These are phyloP conservation scores for Gracilaria domingensis DNA, from an alignment of 23 red algal species.

Conservation along the genomic window DNA sequence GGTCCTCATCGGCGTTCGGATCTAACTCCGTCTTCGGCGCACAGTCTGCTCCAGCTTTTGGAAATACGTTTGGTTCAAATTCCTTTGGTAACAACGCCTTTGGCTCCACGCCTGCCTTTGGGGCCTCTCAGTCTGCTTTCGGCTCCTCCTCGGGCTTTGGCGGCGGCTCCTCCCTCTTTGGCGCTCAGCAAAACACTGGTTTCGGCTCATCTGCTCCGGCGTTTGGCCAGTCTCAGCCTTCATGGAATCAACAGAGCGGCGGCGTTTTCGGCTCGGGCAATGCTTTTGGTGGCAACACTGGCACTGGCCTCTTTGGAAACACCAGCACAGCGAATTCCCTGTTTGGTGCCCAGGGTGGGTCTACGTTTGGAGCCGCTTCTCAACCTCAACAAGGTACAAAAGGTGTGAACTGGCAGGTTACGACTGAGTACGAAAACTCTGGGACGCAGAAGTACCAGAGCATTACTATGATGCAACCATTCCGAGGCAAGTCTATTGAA, in stretches of 20 bases:
- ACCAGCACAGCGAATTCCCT: conserved; percentile 7
- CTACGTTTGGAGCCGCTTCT: conserved; percentile 21
- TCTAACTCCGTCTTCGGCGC: conserved; percentile 35
- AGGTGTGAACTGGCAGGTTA: conserved; percentile 53
- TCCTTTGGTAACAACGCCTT: conserved; percentile 42
- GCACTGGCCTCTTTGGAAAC: conserved; percentile 29
- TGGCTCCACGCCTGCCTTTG: conserved; percentile 28
- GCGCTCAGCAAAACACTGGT: not conserved
- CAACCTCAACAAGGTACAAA: conserved; percentile 40
- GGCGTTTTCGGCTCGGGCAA: conserved; percentile 4
- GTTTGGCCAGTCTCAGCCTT: conserved; percentile 67
- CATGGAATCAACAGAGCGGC: conserved; percentile 25
- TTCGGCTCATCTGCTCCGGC: conserved; percentile 28
- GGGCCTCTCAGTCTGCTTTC: conserved; percentile 47
- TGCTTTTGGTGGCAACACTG: conserved; percentile 17
- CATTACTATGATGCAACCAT: conserved; percentile 77
- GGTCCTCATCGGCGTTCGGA: conserved; percentile 59
- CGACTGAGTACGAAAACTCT: conserved; percentile 49
- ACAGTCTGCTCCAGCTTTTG: conserved; percentile 55
- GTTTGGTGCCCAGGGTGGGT: conserved; percentile 23
- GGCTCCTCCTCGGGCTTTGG: conserved; percentile 56
- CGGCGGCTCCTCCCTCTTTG: conserved; percentile 35
- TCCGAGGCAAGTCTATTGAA: conserved; percentile 62
- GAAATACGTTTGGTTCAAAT: conserved; percentile 30
- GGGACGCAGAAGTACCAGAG: conserved; percentile 55